Evolutionary conservation across 1,284 basidiomycete species (phyloP), one percentile per base, ranked within the genome.

Genomic region (Ustilago tritici): DNA sequence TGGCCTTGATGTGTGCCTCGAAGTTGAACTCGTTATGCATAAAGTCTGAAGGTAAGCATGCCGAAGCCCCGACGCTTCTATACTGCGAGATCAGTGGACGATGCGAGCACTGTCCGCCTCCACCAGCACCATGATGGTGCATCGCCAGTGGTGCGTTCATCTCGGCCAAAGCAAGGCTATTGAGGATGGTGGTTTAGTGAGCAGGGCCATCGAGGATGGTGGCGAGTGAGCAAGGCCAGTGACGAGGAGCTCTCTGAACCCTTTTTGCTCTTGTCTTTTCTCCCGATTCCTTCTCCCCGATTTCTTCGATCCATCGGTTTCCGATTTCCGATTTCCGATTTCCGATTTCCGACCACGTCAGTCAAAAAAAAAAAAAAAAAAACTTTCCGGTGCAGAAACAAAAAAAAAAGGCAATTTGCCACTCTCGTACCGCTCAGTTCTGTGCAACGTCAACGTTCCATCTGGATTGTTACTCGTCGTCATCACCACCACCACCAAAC

Each of bases 1-100:
- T 92, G 55, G 89, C 88, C 87, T 98, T 98, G 80, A 96, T 89
- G 86, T 91, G 94, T 8, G 88, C 84, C 87, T 99, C 96, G 70
- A 94, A 91, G 61, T 90, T 88, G 73, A 98, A 92, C 85, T 93
- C 94, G 82, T 94, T 93, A 86, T 98, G 95, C 86, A 95, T 93
- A 83, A 97, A 96, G 84, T 96, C 94, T 15, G 54, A 41, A 4
- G 71, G 76, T 17, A 67, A 60, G 10, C 70, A 68, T n/a, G 67
- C 55, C 3, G 75, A 73, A 10, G 61, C 50, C 14, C 61, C 58
- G 0, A 60, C 65, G n/a, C 68, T 56, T 12, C 71, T 65, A 5
- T 60, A 61, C 28, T 70, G 59, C 10, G 66, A 74, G 56, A 78
- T 71, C 43, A 78, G 38, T 3, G 76, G 64, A 40, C 66, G 65